These are phyloP conservation scores for Protomyces arabidopsidicola DNA, from an alignment of 1,139 yeast species.

Conservation along the genomic window DNA sequence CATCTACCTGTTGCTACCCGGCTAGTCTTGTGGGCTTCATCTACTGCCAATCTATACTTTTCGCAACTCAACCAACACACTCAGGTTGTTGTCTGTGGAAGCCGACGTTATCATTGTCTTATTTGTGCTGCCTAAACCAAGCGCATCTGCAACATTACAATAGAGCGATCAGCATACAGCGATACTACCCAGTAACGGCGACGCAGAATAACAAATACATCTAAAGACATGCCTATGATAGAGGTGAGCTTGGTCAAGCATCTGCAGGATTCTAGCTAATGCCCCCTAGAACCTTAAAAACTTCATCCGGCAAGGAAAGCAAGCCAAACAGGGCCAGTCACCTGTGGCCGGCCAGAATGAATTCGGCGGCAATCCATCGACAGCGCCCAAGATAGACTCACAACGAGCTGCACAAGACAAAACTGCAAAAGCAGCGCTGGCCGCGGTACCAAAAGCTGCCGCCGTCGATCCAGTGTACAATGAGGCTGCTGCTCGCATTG, in stretches of 20 bases:
- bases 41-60: too few species aligned
- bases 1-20: too few species aligned
- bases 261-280: background rate
- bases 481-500: constrained; percentile 53
- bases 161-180: too few species aligned
- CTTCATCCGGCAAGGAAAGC: constrained; percentile 78
- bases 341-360: constrained; percentile 12
- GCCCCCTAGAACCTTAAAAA: constrained; percentile 56
- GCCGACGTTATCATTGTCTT: too few species aligned
- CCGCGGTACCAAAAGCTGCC: constrained; percentile 7
- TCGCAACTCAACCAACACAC: too few species aligned
- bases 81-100: too few species aligned
- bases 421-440: constrained; percentile 7
- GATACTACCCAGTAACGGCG: too few species aligned
- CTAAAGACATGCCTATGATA: constrained; percentile 17
- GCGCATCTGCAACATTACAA: too few species aligned
- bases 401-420: constrained; percentile 6
- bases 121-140: too few species aligned
- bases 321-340: constrained; percentile 46
- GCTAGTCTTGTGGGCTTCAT: too few species aligned
- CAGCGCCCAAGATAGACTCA: constrained; percentile 2
- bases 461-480: constrained; percentile 33
- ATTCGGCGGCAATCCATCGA: background rate
- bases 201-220: too few species aligned
- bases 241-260: constrained; percentile 6